Evolutionary conservation across 192 early-diverging fungal species (phyloP).

Genomic region (Coemansia erecta): DNA sequence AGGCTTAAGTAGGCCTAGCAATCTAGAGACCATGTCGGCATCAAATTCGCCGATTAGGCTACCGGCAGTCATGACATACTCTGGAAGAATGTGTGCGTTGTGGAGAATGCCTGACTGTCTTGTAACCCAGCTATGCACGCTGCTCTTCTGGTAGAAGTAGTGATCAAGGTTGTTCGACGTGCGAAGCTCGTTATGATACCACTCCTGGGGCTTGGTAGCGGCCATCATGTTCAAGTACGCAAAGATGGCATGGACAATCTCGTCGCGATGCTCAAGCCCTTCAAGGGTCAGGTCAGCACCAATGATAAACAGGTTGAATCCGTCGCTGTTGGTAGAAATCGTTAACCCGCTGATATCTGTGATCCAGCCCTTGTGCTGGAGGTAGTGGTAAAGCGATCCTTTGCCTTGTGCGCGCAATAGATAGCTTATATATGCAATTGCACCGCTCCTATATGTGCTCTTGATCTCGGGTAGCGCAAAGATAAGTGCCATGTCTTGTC

Average conservation of each 20-base stretch:
- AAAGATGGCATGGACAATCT: constrained; percentile 25
- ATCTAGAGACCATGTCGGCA: background rate
- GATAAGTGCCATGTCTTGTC: background rate
- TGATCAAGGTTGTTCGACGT: constrained; percentile 34
- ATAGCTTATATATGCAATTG: constrained; percentile 69
- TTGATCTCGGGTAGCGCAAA: constrained; percentile 81
- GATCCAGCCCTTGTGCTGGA: constrained; percentile 84
- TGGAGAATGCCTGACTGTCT: constrained; percentile 36
- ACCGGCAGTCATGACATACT: background rate
- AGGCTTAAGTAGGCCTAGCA: background rate
- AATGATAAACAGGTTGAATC: constrained; percentile 19
- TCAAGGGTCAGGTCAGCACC: constrained; percentile 9
- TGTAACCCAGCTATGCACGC: constrained; percentile 40
- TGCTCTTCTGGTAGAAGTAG: constrained; percentile 62
- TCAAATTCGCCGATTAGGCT: background rate
- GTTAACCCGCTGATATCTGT: constrained; percentile 54
- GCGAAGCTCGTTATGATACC: constrained; percentile 42
- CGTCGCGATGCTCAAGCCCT: constrained; percentile 16
- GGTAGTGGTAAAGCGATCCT: constrained; percentile 77
- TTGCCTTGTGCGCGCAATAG: constrained; percentile 76
- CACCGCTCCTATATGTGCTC: constrained; percentile 50
- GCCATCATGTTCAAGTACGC: constrained; percentile 16
- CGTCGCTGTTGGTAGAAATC: background rate
- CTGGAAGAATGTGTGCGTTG: constrained; percentile 52
- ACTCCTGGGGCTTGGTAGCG: constrained; percentile 11